Evolutionary conservation across 2,329 filamentous ascomycete genomes (phyloP).

Genomic region (Uncinocarpus reesii): DNA sequence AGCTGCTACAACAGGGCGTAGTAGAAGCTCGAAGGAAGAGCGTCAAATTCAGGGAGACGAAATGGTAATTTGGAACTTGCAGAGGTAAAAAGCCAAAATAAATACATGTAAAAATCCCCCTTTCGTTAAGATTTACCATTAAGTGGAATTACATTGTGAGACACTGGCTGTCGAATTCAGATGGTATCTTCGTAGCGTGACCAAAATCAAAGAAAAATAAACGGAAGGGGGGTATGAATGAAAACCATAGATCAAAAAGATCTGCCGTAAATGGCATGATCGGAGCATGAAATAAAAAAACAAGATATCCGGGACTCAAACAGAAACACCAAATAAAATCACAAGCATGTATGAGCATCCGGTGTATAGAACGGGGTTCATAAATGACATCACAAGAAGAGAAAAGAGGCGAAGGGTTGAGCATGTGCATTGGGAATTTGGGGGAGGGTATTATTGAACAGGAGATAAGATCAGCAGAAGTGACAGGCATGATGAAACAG

Average conservation of each 20-base stretch:
- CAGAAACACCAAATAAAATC: slow-evolving; percentile 10
- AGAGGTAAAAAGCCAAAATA: slow-evolving; percentile 10
- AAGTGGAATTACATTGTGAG: slow-evolving; percentile 11
- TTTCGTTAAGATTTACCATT: slow-evolving; percentile 13
- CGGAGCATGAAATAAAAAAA: slow-evolving; percentile 14
- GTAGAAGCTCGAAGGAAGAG: too few relatives aligned
- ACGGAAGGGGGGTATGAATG: slow-evolving; percentile 16
- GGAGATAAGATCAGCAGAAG: not conserved
- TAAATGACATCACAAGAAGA: slow-evolving; percentile 19
- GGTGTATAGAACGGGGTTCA: slow-evolving; percentile 12
- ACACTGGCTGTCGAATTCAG: slow-evolving; percentile 8
- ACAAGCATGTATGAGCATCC: slow-evolving; percentile 8
- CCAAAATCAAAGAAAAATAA: slow-evolving; percentile 16
- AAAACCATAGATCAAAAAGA: slow-evolving; percentile 7
- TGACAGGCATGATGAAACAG: slow-evolving; percentile 4
- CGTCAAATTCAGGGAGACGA: too few relatives aligned
- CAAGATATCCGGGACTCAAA: slow-evolving; percentile 18
- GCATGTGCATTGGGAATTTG: slow-evolving; percentile 1
- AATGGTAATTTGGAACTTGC: not conserved
- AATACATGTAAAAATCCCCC: slow-evolving; percentile 11
- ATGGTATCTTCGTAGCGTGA: slow-evolving; percentile 14
- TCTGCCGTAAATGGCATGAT: slow-evolving; percentile 1
- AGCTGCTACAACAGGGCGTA: too few relatives aligned
- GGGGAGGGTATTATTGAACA: not conserved
- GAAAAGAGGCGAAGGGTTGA: not conserved